Percentiles rank a stretch among this genome's conserved stretches.
These are phyloP conservation scores for Myxozyma neglecta DNA, from an alignment of 805 yeast species.

Conservation along the genomic window DNA sequence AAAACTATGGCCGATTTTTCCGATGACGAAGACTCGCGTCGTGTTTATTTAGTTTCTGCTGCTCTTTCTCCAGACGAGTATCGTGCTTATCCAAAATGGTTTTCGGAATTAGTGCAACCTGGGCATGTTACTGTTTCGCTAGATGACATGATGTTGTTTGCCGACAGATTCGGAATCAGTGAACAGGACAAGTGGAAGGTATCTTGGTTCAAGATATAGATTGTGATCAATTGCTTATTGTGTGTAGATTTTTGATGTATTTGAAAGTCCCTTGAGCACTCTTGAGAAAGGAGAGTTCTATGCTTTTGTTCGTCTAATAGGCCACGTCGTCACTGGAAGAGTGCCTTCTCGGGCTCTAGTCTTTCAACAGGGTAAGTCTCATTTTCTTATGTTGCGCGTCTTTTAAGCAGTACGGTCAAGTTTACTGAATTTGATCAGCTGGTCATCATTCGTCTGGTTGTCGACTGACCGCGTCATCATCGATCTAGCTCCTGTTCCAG, in stretches of 20 bases:
- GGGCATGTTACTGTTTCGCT: slow-evolving; percentile 60
- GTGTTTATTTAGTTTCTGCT: slow-evolving; percentile 29
- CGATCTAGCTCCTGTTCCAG: not conserved
- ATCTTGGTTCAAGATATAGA: slow-evolving; percentile 17
- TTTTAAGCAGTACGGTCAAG: not conserved
- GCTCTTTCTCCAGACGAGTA: slow-evolving; percentile 70
- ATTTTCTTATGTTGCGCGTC: not conserved
- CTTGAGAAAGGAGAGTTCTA: slow-evolving; percentile 89
- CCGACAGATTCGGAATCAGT: slow-evolving; percentile 71
- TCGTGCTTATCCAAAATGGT: slow-evolving; percentile 90
- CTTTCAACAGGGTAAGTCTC: slow-evolving; percentile 28
- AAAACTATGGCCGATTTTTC: slow-evolving; percentile 10
- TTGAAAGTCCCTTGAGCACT: slow-evolving; percentile 45
- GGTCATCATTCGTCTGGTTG: too few species aligned
- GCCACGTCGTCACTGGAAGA: slow-evolving; percentile 60
- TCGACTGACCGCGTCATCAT: not conserved
- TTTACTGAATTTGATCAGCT: not conserved
- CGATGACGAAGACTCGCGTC: slow-evolving; percentile 19
- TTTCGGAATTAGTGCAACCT: slow-evolving; percentile 72
- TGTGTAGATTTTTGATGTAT: slow-evolving; percentile 35
- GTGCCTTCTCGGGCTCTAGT: slow-evolving; percentile 27
- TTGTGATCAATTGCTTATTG: not conserved
- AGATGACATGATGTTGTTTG: slow-evolving; percentile 74
- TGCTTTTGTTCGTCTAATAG: slow-evolving; percentile 75
- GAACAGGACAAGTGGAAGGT: slow-evolving; percentile 53